A percentile compares a stretch with the other conserved stretches of the same genome.
These are phyloP conservation scores for Nitzschia sp. DNA, from an alignment of 108 stramenopile species.

Conservation along the genomic window DNA sequence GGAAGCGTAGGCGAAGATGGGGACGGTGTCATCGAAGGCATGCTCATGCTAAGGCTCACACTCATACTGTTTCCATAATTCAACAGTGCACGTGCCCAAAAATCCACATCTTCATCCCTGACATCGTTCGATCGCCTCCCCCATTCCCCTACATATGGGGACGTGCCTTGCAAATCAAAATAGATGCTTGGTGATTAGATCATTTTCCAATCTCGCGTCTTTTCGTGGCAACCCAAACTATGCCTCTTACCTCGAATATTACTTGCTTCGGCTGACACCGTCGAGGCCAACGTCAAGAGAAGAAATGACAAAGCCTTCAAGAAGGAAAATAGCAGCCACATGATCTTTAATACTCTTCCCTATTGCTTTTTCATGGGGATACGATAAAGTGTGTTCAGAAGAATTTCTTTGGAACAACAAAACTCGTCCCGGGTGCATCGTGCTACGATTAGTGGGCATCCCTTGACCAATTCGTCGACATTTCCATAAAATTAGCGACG, in stretches of 20 bases:
- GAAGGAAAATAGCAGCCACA: background rate
- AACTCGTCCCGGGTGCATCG: background rate
- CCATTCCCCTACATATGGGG: background rate
- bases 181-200: too few relatives aligned
- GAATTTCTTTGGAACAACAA: background rate
- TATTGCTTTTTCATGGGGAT: background rate
- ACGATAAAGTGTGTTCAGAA: background rate
- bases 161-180: too few relatives aligned
- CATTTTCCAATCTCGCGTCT: background rate
- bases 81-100: conserved; percentile 1
- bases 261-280: background rate
- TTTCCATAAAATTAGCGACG: too few relatives aligned
- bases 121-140: background rate
- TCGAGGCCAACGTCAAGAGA: background rate
- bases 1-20: too few relatives aligned
- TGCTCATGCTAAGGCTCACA: background rate
- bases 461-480: background rate
- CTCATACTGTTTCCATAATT: background rate
- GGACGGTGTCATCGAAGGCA: background rate
- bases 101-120: background rate
- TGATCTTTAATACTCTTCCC: background rate
- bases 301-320: background rate
- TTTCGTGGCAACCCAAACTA: background rate
- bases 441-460: background rate
- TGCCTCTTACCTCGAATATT: background rate